Conservation (phyloP, 257 asterid genomes). For the Fraxinus pennsylvanica region DNA sequence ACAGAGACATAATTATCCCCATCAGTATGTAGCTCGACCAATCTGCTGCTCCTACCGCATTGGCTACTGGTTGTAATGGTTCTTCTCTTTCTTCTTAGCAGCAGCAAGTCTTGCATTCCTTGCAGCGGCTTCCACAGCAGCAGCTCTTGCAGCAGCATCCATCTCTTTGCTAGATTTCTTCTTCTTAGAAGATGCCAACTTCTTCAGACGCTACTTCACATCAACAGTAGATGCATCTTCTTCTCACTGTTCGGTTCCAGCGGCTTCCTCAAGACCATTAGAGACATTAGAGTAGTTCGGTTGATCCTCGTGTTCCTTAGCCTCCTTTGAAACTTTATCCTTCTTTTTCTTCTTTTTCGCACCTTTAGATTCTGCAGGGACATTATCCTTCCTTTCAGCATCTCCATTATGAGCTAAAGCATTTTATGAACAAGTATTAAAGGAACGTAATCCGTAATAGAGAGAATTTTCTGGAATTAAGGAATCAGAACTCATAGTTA, state of each 20-base stretch:
- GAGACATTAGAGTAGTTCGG: conserved; percentile 26
- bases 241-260: conserved; percentile 21
- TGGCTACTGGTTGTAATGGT: conserved; percentile 52
- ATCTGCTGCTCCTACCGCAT: conserved; percentile 27
- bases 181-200: conserved; percentile 41
- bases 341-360: conserved; percentile 54
- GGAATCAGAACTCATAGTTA: too few species aligned
- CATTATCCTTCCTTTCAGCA: conserved; percentile 32
- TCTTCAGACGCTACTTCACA: conserved; percentile 44
- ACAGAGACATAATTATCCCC: background rate
- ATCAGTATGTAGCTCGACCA: background rate
- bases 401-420: conserved; percentile 12
- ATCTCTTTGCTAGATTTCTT: conserved; percentile 53
- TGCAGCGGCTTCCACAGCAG: conserved; percentile 51
- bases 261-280: conserved; percentile 25
- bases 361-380: conserved; percentile 44
- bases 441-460: background rate
- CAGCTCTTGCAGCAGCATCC: conserved; percentile 53
- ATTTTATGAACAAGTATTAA: background rate
- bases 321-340: conserved; percentile 44
- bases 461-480: conserved; percentile 6
- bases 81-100: conserved; percentile 55
- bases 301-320: conserved; percentile 39
- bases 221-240: conserved; percentile 34
- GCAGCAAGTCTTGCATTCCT: conserved; percentile 52